Conservation (phyloP, 2,329 filamentous ascomycete genomes). For the Thielaviopsis populi region DNA sequence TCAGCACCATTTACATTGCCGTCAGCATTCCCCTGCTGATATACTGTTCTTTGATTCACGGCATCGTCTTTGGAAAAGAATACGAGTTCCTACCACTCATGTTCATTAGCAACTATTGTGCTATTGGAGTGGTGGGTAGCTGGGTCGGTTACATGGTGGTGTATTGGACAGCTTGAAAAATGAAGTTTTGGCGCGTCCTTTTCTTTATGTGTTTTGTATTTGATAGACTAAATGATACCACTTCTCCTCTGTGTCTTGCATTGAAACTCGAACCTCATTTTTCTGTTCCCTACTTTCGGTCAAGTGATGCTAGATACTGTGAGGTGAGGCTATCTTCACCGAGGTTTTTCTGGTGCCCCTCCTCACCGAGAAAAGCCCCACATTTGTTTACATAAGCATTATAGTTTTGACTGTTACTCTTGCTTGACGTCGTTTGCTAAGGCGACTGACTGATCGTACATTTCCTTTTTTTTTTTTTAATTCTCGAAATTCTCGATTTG, state of each 20-base stretch:
- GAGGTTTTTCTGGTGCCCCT: slow-evolving; percentile 1
- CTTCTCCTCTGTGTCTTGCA: not conserved
- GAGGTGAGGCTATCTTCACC: not conserved
- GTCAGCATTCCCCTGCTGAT: slow-evolving; percentile 76
- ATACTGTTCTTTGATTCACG: slow-evolving; percentile 77
- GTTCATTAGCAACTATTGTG: slow-evolving; percentile 92
- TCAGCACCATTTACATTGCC: slow-evolving; percentile 77
- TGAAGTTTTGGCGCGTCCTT: not conserved
- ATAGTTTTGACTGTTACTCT: slow-evolving; percentile 7
- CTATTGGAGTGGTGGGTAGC: slow-evolving; percentile 86
- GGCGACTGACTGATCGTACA: not conserved
- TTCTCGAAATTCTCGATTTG: too few species aligned
- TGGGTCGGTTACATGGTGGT: slow-evolving; percentile 92
- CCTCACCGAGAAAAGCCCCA: slow-evolving; percentile 1
- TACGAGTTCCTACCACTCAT: slow-evolving; percentile 90
- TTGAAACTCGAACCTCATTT: not conserved
- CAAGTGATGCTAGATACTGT: not conserved
- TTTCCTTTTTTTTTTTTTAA: not conserved
- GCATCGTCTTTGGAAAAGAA: slow-evolving; percentile 63
- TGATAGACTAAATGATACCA: slow-evolving; percentile 16
- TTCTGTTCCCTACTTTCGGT: not conserved
- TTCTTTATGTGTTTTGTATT: slow-evolving; percentile 8
- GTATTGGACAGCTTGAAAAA: slow-evolving; percentile 49
- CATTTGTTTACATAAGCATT: slow-evolving; percentile 7
- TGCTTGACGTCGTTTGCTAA: not conserved